phyloP scores from a whole-genome alignment of 345 rosid species.

The Lenwebbia sp. region DNA sequence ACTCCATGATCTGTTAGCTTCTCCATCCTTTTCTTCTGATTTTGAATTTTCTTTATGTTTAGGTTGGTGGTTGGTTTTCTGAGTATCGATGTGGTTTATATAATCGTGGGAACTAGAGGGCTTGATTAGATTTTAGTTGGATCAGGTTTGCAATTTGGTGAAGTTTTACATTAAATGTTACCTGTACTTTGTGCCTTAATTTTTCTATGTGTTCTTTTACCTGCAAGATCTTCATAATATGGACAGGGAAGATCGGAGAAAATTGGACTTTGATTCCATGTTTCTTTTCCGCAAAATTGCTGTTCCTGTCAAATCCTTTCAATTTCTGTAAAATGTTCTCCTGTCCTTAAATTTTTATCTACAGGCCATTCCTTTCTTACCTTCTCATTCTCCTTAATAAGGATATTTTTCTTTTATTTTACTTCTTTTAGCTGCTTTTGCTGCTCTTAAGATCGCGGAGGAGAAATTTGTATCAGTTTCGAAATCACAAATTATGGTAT shows the following conservation, averaged over 20 bases:
- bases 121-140: neutral
- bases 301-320: neutral
- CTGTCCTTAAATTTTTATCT: neutral
- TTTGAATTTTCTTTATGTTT: neutral
- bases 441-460: constrained; percentile 76
- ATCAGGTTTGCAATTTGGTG: neutral
- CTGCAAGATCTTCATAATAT: neutral
- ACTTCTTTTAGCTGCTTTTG: constrained; percentile 59
- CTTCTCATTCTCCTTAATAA: neutral
- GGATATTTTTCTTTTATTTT: neutral
- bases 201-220: neutral
- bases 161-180: neutral
- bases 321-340: neutral
- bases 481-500: constrained; percentile 59
- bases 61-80: neutral
- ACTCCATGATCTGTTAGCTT: neutral
- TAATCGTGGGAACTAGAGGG: neutral
- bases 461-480: constrained; percentile 68
- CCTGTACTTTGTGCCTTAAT: neutral
- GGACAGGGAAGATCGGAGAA: neutral
- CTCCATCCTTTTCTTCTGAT: neutral
- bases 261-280: neutral
- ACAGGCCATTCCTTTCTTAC: neutral
- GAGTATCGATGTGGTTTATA: neutral
- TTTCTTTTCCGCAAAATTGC: neutral